Evolutionary conservation across 1,139 yeast genomes (phyloP).

Genomic region (Diutina sp.): DNA sequence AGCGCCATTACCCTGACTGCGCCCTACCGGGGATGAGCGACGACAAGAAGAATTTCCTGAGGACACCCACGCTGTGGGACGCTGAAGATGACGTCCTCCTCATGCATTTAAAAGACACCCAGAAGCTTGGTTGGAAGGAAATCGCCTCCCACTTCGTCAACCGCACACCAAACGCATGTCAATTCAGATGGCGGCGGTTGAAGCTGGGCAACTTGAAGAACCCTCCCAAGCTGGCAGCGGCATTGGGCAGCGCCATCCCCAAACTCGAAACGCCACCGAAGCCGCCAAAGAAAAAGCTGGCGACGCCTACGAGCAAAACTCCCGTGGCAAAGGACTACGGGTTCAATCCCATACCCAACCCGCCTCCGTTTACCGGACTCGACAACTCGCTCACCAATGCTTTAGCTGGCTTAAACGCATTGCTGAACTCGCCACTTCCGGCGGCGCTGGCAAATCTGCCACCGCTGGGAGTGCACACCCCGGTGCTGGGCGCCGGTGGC

Average conservation of each 20-base stretch:
- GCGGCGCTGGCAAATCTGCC: not conserved
- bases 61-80: constrained; percentile 67
- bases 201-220: constrained; percentile 51
- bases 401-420: constrained; percentile 34
- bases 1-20: not conserved
- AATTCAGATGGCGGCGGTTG: constrained; percentile 66
- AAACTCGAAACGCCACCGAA: not conserved
- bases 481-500: constrained; percentile 1
- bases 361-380: constrained; percentile 27
- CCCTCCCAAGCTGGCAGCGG: constrained; percentile 34
- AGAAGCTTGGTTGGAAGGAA: constrained; percentile 68
- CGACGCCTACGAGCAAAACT: not conserved
- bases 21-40: not conserved
- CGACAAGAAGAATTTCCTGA: constrained; percentile 14
- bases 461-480: constrained; percentile 14
- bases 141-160: constrained; percentile 54
- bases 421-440: constrained; percentile 6
- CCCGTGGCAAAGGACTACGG: constrained; percentile 6
- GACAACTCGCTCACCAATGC: constrained; percentile 29
- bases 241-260: constrained; percentile 4
- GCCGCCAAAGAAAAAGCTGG: not conserved
- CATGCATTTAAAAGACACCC: constrained; percentile 59
- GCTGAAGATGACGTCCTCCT: constrained; percentile 57
- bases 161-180: constrained; percentile 71
- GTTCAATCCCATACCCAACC: constrained; percentile 23